Percentiles rank a stretch among this genome's conserved stretches.
Conservation (phyloP, 2,329 filamentous ascomycete species). For the Monosporascus cannonballus region DNA sequence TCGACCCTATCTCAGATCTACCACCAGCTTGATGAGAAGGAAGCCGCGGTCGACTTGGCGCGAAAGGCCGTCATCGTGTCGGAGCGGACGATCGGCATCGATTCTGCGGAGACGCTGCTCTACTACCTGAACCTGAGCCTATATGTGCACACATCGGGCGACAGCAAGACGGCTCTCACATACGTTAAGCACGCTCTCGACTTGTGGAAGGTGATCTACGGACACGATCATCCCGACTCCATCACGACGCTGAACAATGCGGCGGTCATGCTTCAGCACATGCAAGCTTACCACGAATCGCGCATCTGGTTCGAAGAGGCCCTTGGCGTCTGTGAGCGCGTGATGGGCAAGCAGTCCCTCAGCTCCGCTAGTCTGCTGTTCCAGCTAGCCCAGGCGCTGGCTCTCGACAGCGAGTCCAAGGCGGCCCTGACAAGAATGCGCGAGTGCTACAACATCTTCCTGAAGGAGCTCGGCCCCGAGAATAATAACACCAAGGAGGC, state of each 20-base stretch:
- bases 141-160: slow-evolving; percentile 87
- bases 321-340: slow-evolving; percentile 77
- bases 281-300: slow-evolving; percentile 92
- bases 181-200: slow-evolving; percentile 91
- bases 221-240: slow-evolving; percentile 86
- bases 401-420: slow-evolving; percentile 93
- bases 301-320: slow-evolving; percentile 96
- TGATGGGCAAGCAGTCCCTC: slow-evolving; percentile 84
- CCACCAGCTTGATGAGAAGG: slow-evolving; percentile 97
- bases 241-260: slow-evolving; percentile 99
- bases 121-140: slow-evolving; percentile 94
- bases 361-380: slow-evolving; percentile 93
- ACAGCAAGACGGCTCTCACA: slow-evolving; percentile 78
- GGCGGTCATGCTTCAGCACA: slow-evolving; percentile 93
- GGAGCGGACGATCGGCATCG: slow-evolving; percentile 87
- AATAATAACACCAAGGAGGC: slow-evolving; percentile 98
- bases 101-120: slow-evolving; percentile 88
- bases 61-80: slow-evolving; percentile 95
- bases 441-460: slow-evolving; percentile 95
- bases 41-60: slow-evolving; percentile 87
- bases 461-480: slow-evolving; percentile 74
- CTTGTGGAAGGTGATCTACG: slow-evolving; percentile 96
- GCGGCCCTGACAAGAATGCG: slow-evolving; percentile 88
- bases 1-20: slow-evolving; percentile 93
- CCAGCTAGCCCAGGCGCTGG: slow-evolving; percentile 92